A percentile compares a stretch with the other conserved stretches of the same genome.
phyloP scores from a whole-genome alignment of 352 stramenopile genomes.

The Thalassiosira hispida region DNA sequence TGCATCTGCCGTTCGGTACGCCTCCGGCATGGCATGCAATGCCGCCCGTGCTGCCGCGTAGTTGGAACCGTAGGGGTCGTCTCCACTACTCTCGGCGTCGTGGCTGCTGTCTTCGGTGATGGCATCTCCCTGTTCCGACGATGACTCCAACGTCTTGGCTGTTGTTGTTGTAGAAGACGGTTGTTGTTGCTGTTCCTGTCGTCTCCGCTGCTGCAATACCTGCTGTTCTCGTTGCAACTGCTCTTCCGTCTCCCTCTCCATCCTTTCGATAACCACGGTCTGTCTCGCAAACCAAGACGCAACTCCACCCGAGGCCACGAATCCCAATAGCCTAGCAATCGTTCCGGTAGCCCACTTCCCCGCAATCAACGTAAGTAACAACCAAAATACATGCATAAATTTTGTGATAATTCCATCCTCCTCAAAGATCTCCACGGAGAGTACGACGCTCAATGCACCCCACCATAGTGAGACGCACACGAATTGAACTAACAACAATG shows the following conservation, averaged over 20 bases:
- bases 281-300: slow-evolving; percentile 77
- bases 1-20: slow-evolving; percentile 70
- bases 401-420: slow-evolving; percentile 33
- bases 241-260: slow-evolving; percentile 17
- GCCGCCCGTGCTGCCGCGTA: slow-evolving; percentile 31
- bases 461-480: slow-evolving; percentile 63
- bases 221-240: slow-evolving; percentile 11
- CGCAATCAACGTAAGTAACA: slow-evolving; percentile 52
- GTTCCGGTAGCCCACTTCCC: slow-evolving; percentile 80
- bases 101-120: background rate
- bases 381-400: slow-evolving; percentile 41
- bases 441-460: slow-evolving; percentile 52
- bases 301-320: slow-evolving; percentile 71
- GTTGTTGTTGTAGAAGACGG: background rate
- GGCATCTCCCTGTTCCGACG: slow-evolving; percentile 1
- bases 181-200: slow-evolving; percentile 15
- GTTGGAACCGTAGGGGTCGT: slow-evolving; percentile 23
- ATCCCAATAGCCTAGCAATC: slow-evolving; percentile 60
- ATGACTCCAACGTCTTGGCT: background rate
- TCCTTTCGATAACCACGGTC: slow-evolving; percentile 55
- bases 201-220: background rate
- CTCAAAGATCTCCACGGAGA: slow-evolving; percentile 49
- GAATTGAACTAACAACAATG: slow-evolving; percentile 62
- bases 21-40: slow-evolving; percentile 67
- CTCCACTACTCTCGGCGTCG: background rate